A percentile compares a stretch with the other conserved stretches of the same genome.
These are phyloP conservation scores for Pelargonium australe DNA, from an alignment of 441 rosid genomes.

Conservation along the genomic window DNA sequence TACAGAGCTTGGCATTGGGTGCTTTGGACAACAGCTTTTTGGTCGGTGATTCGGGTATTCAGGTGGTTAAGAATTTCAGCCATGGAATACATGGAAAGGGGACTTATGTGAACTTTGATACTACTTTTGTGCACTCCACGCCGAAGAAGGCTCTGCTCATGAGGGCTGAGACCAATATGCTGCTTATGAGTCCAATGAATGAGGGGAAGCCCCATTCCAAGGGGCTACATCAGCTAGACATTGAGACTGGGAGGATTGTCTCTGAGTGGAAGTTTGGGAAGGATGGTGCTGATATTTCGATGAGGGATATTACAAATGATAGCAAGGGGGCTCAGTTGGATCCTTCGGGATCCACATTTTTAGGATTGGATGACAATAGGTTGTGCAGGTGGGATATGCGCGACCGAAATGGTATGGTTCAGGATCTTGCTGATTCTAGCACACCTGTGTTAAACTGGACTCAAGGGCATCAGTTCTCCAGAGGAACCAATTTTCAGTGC, in stretches of 20 bases:
- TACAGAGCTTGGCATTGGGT: slow-evolving; percentile 91
- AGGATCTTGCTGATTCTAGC: slow-evolving; percentile 59
- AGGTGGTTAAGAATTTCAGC: slow-evolving; percentile 85
- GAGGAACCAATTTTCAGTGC: slow-evolving; percentile 94
- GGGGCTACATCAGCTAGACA: slow-evolving; percentile 88
- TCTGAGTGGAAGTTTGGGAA: slow-evolving; percentile 87
- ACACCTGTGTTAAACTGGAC: slow-evolving; percentile 79
- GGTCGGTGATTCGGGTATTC: slow-evolving; percentile 84
- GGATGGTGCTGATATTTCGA: slow-evolving; percentile 86
- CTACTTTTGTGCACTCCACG: slow-evolving; percentile 41
- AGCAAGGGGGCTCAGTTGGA: slow-evolving; percentile 90
- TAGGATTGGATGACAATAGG: slow-evolving; percentile 88
- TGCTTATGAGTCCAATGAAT: slow-evolving; percentile 84
- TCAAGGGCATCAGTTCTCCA: slow-evolving; percentile 87
- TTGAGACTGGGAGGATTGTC: slow-evolving; percentile 85
- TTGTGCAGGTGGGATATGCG: slow-evolving; percentile 99
- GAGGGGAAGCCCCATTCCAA: slow-evolving; percentile 56
- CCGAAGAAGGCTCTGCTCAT: slow-evolving; percentile 86
- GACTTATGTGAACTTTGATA: slow-evolving; percentile 64
- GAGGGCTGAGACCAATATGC: slow-evolving; percentile 95
- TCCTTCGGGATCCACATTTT: slow-evolving; percentile 90
- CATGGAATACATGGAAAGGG: slow-evolving; percentile 97
- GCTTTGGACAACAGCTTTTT: slow-evolving; percentile 92
- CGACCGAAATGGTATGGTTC: slow-evolving; percentile 81
- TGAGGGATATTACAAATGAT: slow-evolving; percentile 86